These are phyloP conservation scores for Lolium multiflorum DNA, from an alignment of 176 grass and related monocot species.

Conservation along the genomic window DNA sequence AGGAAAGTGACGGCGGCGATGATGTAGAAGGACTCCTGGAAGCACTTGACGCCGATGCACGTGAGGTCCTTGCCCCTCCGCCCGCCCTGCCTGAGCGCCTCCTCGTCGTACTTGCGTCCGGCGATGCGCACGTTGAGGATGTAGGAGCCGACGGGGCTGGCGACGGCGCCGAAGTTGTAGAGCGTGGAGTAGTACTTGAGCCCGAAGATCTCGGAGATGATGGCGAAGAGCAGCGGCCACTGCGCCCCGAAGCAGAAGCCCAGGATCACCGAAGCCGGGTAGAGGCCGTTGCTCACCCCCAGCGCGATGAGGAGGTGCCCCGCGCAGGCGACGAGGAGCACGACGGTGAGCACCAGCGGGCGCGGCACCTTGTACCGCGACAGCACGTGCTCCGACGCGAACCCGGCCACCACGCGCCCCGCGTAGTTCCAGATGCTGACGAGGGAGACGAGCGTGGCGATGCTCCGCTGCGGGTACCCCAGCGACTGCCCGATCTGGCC, in stretches of 20 bases:
- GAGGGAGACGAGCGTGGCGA: slow-evolving; percentile 71
- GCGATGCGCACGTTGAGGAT: slow-evolving; percentile 67
- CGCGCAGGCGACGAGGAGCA: slow-evolving; percentile 55
- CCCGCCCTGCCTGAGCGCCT: slow-evolving; percentile 56
- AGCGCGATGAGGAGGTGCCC: slow-evolving; percentile 78
- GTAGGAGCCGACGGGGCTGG: slow-evolving; percentile 73
- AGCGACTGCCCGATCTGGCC: slow-evolving; percentile 82
- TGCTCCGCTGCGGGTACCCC: slow-evolving; percentile 61
- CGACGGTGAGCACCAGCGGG: slow-evolving; percentile 42
- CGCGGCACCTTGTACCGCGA: slow-evolving; percentile 62
- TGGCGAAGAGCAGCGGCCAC: slow-evolving; percentile 77
- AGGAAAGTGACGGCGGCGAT: slow-evolving; percentile 60
- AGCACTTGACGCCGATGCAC: slow-evolving; percentile 72
- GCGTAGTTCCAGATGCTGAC: slow-evolving; percentile 94
- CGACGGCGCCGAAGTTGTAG: slow-evolving; percentile 78
- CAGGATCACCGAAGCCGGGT: slow-evolving; percentile 73
- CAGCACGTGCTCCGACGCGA: slow-evolving; percentile 72
- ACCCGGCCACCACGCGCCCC: slow-evolving; percentile 60
- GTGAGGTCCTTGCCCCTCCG: not conserved
- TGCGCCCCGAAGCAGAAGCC: slow-evolving; percentile 84
- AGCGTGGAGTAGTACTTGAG: slow-evolving; percentile 95
- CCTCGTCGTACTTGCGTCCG: slow-evolving; percentile 49
- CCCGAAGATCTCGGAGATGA: slow-evolving; percentile 87
- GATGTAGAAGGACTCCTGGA: slow-evolving; percentile 62
- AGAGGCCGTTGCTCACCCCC: slow-evolving; percentile 55